phyloP scores from a whole-genome alignment of 2,329 filamentous ascomycete species.

The Eurotiales sp. region DNA sequence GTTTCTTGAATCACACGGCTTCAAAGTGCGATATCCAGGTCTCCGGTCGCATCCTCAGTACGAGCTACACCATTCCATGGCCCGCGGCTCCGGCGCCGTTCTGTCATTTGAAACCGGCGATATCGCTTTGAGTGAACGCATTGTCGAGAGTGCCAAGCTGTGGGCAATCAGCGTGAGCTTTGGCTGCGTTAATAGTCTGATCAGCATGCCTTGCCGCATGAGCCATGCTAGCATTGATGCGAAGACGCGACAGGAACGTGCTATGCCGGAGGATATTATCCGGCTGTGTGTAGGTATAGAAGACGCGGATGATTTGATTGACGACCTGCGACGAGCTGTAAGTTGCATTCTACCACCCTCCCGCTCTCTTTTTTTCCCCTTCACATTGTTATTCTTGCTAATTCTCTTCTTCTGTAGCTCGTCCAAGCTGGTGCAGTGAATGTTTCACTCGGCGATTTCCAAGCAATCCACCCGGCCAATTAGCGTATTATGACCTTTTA shows the following conservation, averaged over 20 bases:
- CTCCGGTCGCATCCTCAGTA: slow-evolving; percentile 95
- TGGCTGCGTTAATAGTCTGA: slow-evolving; percentile 95
- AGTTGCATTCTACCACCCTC: too few species aligned
- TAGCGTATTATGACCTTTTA: neutral
- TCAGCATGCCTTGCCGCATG: slow-evolving; percentile 99
- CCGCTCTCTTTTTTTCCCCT: neutral
- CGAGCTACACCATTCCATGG: slow-evolving; percentile 92
- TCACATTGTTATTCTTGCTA: neutral
- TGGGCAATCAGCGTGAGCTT: slow-evolving; percentile 98
- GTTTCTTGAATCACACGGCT: slow-evolving; percentile 86
- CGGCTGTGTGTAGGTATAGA: slow-evolving; percentile 95
- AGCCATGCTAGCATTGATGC: slow-evolving; percentile 97
- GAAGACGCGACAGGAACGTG: slow-evolving; percentile 81
- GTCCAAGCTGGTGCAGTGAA: slow-evolving; percentile 92
- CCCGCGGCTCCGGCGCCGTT: slow-evolving; percentile 88
- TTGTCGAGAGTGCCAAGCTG: slow-evolving; percentile 86
- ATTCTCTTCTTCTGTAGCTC: slow-evolving; percentile 52
- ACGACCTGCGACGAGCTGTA: slow-evolving; percentile 87
- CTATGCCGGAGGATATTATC: slow-evolving; percentile 96
- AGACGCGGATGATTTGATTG: slow-evolving; percentile 84
- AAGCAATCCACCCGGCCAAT: slow-evolving; percentile 47
- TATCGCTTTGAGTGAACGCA: slow-evolving; percentile 75
- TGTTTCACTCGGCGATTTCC: slow-evolving; percentile 77
- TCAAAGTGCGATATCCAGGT: slow-evolving; percentile 92
- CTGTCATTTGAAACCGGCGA: slow-evolving; percentile 95